These are phyloP conservation scores for Calycina herbarum DNA, from an alignment of 2,329 filamentous ascomycete genomes.

Conservation along the genomic window DNA sequence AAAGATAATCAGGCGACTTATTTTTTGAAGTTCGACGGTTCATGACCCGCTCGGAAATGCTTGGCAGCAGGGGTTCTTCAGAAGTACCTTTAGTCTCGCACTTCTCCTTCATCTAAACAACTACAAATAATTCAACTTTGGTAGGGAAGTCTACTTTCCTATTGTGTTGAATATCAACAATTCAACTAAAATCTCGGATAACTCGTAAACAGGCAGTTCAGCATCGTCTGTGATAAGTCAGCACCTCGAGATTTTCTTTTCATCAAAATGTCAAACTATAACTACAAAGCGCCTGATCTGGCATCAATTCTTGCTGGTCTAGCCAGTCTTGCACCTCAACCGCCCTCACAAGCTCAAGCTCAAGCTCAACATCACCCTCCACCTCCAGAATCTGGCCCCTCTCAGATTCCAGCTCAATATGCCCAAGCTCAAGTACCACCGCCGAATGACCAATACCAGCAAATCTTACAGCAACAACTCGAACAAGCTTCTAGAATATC, in stretches of 20 bases:
- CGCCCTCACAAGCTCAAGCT: constrained; percentile 6
- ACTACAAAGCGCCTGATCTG: constrained; percentile 34
- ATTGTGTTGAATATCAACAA: background rate
- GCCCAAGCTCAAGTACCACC: constrained; percentile 2
- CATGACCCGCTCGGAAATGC: constrained; percentile 13
- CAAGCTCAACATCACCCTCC: constrained; percentile 13
- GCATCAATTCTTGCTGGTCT: constrained; percentile 37
- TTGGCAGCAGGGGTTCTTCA: constrained; percentile 13
- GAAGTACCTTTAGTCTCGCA: too few relatives aligned
- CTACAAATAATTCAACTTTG: background rate
- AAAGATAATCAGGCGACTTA: too few relatives aligned
- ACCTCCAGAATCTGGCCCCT: background rate
- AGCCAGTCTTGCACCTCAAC: constrained; percentile 31
- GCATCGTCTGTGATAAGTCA: background rate
- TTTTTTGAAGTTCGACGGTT: background rate
- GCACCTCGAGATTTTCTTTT: too few relatives aligned
- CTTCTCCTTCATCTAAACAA: background rate
- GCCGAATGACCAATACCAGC: constrained; percentile 11
- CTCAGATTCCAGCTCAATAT: constrained; percentile 14
- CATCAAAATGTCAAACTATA: constrained; percentile 28
- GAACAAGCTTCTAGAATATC: constrained; percentile 13
- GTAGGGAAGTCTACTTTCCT: too few relatives aligned
- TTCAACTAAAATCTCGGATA: background rate
- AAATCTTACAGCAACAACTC: constrained; percentile 17
- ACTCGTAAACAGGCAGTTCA: too few relatives aligned